Evolutionary conservation across 768 basidiomycete species (phyloP).

Genomic region (Xanthoconium purpureum): DNA sequence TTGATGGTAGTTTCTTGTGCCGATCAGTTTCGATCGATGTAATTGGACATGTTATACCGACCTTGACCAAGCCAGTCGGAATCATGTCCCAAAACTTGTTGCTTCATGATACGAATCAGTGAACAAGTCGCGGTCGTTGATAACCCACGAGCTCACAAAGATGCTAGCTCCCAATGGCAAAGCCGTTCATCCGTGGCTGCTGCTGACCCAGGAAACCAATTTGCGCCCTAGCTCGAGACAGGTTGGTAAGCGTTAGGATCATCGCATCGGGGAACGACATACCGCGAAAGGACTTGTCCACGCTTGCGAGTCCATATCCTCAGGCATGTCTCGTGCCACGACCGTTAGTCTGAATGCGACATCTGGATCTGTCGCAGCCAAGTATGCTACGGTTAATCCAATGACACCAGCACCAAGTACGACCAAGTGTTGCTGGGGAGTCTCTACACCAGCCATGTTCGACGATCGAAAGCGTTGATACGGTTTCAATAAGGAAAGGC

Average conservation of each 20-base stretch:
- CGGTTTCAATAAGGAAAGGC: too few relatives aligned
- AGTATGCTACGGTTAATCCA: conserved; percentile 37
- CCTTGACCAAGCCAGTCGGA: conserved; percentile 40
- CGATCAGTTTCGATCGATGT: conserved; percentile 1
- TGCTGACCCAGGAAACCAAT: conserved; percentile 45
- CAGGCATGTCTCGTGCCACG: conserved; percentile 38
- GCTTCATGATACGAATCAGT: conserved; percentile 24
- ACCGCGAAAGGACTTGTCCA: conserved; percentile 55
- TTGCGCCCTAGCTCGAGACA: conserved; percentile 37
- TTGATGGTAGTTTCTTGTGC: conserved; percentile 38
- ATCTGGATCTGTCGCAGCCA: conserved; percentile 24
- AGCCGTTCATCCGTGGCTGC: conserved; percentile 32
- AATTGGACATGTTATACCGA: conserved; percentile 12
- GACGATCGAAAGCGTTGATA: background rate
- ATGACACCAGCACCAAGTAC: conserved; percentile 40
- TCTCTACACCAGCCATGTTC: conserved; percentile 13
- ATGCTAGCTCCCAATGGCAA: conserved; percentile 37
- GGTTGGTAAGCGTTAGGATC: background rate
- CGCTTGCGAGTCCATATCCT: conserved; percentile 39
- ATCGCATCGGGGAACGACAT: conserved; percentile 9
- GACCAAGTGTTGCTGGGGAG: conserved; percentile 20
- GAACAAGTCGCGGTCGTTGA: background rate
- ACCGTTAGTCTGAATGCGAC: conserved; percentile 24
- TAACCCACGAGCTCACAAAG: conserved; percentile 36
- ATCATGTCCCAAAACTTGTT: conserved; percentile 49